These are phyloP conservation scores for Paecilomyces dactylethromorphus DNA, from an alignment of 2,329 filamentous ascomycete genomes.

Conservation along the genomic window DNA sequence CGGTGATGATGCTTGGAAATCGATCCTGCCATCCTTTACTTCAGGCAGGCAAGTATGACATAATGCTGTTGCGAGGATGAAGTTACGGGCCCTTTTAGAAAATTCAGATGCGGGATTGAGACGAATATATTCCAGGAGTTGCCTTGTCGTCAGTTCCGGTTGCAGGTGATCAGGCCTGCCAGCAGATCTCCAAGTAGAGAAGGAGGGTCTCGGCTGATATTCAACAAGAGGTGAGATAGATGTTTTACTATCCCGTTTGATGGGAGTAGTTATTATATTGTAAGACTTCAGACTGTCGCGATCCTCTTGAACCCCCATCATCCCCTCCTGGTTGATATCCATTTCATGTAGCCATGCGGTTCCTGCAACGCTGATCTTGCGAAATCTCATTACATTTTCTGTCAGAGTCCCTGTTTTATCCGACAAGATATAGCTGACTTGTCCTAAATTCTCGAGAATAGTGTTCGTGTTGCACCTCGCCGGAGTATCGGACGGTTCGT, in stretches of 20 bases:
- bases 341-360: constrained; percentile 68
- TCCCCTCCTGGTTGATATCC: constrained; percentile 44
- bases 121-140: constrained; percentile 65
- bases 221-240: background rate
- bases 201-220: background rate
- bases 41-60: constrained; percentile 77
- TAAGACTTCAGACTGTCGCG: constrained; percentile 39
- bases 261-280: background rate
- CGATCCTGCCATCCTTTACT: constrained; percentile 56
- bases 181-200: background rate
- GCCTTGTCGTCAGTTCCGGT: constrained; percentile 61
- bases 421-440: constrained; percentile 69
- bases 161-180: constrained; percentile 51
- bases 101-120: constrained; percentile 39
- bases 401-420: constrained; percentile 82
- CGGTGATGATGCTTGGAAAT: constrained; percentile 71
- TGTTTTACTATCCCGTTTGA: constrained; percentile 41
- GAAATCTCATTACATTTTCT: constrained; percentile 77
- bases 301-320: constrained; percentile 20
- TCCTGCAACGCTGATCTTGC: constrained; percentile 70
- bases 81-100: constrained; percentile 50
- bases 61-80: constrained; percentile 69
- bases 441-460: constrained; percentile 74
- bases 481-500: constrained; percentile 64
- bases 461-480: constrained; percentile 75